A percentile compares a stretch with the other conserved stretches of the same genome.
phyloP scores from a whole-genome alignment of 2,329 filamentous ascomycete species.

The Xylaria sp. region DNA sequence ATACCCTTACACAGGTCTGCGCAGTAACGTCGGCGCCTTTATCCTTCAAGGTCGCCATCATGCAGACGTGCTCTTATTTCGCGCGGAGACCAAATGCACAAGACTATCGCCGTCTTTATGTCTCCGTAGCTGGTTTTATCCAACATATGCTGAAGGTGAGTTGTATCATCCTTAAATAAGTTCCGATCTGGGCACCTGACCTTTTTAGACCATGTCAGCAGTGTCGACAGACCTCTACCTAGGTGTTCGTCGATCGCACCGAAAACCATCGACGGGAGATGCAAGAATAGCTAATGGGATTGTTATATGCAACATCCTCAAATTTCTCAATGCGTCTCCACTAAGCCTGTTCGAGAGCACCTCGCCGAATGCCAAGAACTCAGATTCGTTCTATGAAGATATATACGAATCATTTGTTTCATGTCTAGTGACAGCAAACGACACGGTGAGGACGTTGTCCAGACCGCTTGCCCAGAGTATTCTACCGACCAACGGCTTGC shows the following conservation, averaged over 20 bases:
- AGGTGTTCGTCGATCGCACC: conserved; percentile 54
- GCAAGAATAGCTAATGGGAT: conserved; percentile 52
- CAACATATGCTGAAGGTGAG: conserved; percentile 66
- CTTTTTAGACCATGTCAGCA: conserved; percentile 53
- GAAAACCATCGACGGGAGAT: conserved; percentile 55
- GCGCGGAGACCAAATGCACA: conserved; percentile 62
- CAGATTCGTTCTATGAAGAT: conserved; percentile 55
- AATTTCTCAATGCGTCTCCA: conserved; percentile 67
- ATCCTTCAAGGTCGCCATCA: conserved; percentile 70
- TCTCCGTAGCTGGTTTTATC: conserved; percentile 66
- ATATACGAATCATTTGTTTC: conserved; percentile 65
- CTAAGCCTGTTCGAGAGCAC: conserved; percentile 59
- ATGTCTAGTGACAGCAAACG: conserved; percentile 64
- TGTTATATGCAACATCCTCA: conserved; percentile 64
- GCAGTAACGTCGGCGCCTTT: conserved; percentile 66
- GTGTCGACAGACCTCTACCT: conserved; percentile 54
- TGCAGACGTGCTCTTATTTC: conserved; percentile 72
- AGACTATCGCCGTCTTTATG: conserved; percentile 66
- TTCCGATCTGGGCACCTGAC: conserved; percentile 27
- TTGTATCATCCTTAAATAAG: conserved; percentile 34
- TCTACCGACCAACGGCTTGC: conserved; percentile 54
- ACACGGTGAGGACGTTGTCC: conserved; percentile 61
- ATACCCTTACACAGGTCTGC: conserved; percentile 67
- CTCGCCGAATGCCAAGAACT: conserved; percentile 51
- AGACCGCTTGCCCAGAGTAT: conserved; percentile 60